Evolutionary conservation across 148 eudicot genomes (phyloP), one percentile per base, ranked within the genome.

Genomic region (Chenopodium berlandieri): DNA sequence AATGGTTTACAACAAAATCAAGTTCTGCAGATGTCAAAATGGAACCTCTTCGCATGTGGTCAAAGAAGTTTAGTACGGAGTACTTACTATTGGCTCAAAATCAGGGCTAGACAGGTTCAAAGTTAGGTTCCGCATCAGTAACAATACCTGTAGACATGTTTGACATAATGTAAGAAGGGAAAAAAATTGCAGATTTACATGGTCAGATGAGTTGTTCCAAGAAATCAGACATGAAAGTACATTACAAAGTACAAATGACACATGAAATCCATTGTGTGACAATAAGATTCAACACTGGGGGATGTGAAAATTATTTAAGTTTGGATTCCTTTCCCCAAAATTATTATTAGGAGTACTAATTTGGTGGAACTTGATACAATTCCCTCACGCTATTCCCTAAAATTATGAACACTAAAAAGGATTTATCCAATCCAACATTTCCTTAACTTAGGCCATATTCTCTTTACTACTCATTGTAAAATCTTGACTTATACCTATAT

Each of bases 91-190:
- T 46, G 92, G 94, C 86, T 95, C 97, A 67, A 95, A 95, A 75
- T 92, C 96, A 71, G 97, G 92, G 84, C 87, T 91, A 60, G 97
- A 91, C 90, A 93, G 85, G 89, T 95, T 95, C 88, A 92, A 47
- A n/a, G 98, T 89, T 84, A 95, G 98, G 83, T 95, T 95, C 73
- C 85, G 89, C 94, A 95, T 95, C 88, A 95, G 86, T 74, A 95
- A 88, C 86, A 91, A 89, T 56, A 95, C 98, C 97, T 95, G 92
- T 86, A 91, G 8, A 54, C 65, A 73, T 60, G 69, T 75, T 8
- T 47, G 40, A 64, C 68, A 63, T 62, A 25, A 70, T 76, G 34
- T 46, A 46, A 56, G 27, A 65, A 19, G 2, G 14, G 31, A 64
- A 48, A 30, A 2, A 12, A 58, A 46, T 31, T 60, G 48, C 60